Conservation (phyloP, 768 basidiomycete genomes). For the Rhizopogon vesiculosus region DNA sequence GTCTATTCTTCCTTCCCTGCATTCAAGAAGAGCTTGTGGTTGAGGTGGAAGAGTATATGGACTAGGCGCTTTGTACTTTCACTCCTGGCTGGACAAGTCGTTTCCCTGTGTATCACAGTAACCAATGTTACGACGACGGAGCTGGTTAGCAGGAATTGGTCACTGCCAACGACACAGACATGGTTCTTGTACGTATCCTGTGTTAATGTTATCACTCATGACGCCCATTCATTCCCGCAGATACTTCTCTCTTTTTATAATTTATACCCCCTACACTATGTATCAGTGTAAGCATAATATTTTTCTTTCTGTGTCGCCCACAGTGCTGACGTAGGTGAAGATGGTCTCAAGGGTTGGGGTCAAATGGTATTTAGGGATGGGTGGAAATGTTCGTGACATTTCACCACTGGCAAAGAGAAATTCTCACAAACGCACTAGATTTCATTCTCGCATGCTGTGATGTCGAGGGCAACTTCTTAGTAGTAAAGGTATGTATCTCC, state of each 20-base stretch:
- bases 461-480: conserved; percentile 86
- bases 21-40: conserved; percentile 48
- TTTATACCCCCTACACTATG: conserved; percentile 88
- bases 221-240: conserved; percentile 30
- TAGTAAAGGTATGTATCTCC: conserved; percentile 51
- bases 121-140: conserved; percentile 87
- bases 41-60: conserved; percentile 73
- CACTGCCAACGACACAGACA: conserved; percentile 75
- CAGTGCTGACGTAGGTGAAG: conserved; percentile 29
- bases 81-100: conserved; percentile 73
- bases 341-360: conserved; percentile 84
- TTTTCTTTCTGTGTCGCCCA: background rate
- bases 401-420: background rate
- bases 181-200: conserved; percentile 65
- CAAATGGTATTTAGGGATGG: conserved; percentile 69
- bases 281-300: conserved; percentile 60
- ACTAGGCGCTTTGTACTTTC: conserved; percentile 68
- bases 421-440: conserved; percentile 39
- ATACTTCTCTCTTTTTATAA: conserved; percentile 69
- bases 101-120: conserved; percentile 85
- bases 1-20: conserved; percentile 55
- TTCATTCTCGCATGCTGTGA: conserved; percentile 75
- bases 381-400: conserved; percentile 69
- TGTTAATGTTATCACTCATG: background rate
- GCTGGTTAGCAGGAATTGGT: conserved; percentile 63